Percentiles rank a stretch among this genome's conserved stretches.
phyloP scores from a whole-genome alignment of 768 basidiomycete genomes.

The Naematelia aurantialba region DNA sequence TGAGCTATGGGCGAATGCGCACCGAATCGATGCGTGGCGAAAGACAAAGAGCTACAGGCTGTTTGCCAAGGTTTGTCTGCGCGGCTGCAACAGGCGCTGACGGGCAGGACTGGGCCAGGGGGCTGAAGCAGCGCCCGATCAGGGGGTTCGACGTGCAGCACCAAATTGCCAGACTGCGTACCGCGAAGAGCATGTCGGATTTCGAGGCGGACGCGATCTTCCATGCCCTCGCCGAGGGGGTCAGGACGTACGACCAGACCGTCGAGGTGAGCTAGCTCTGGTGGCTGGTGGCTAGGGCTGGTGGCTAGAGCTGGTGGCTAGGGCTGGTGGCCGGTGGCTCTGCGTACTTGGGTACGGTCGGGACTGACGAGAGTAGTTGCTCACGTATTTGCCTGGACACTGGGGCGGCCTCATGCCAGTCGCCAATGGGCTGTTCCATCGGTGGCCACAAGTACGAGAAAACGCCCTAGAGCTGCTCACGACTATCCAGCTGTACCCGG shows the following conservation, averaged over 20 bases:
- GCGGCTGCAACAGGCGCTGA: neutral
- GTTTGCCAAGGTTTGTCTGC: slow-evolving; percentile 60
- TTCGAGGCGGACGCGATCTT: slow-evolving; percentile 72
- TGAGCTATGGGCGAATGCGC: slow-evolving; percentile 72
- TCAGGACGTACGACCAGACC: slow-evolving; percentile 80
- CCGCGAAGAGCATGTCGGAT: slow-evolving; percentile 67
- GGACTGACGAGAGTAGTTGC: no score
- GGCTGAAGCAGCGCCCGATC: slow-evolving; percentile 60
- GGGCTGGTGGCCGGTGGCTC: no score
- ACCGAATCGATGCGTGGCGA: slow-evolving; percentile 90
- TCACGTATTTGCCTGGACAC: slow-evolving; percentile 70
- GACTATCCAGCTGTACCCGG: slow-evolving; percentile 69
- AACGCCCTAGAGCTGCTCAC: slow-evolving; percentile 79
- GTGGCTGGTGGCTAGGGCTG: no score
- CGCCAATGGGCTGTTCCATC: slow-evolving; percentile 88
- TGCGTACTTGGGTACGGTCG: no score
- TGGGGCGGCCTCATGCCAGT: slow-evolving; percentile 78
- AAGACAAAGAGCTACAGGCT: slow-evolving; percentile 75
- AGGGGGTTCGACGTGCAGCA: slow-evolving; percentile 79
- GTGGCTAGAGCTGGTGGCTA: neutral
- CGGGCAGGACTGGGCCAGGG: slow-evolving; percentile 64
- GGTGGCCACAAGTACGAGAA: slow-evolving; percentile 69
- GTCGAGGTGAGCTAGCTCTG: slow-evolving; percentile 65
- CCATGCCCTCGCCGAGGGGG: slow-evolving; percentile 65
- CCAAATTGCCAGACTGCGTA: slow-evolving; percentile 76